Evolutionary conservation across 768 basidiomycete species (phyloP).

Genomic region (Boletellus ananiceps): DNA sequence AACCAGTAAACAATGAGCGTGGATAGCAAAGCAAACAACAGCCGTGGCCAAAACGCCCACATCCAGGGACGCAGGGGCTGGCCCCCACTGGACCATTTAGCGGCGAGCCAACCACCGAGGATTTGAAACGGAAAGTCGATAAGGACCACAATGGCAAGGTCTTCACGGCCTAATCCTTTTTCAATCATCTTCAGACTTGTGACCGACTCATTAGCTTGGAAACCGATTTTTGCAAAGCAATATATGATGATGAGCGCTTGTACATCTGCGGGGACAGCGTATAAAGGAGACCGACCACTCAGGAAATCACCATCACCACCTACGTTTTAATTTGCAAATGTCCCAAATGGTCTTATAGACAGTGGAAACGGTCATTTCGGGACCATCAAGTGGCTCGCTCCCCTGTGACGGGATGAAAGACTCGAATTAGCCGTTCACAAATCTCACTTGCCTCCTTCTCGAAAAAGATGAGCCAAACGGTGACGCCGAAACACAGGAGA

Average conservation of each 20-base stretch:
- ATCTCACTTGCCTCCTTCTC: slow-evolving; percentile 74
- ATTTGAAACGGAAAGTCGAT: slow-evolving; percentile 99
- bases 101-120: slow-evolving; percentile 89
- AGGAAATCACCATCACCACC: slow-evolving; percentile 17
- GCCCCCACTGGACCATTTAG: slow-evolving; percentile 83
- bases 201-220: slow-evolving; percentile 89
- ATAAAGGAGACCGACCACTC: not conserved
- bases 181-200: slow-evolving; percentile 93
- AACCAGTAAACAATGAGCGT: slow-evolving; percentile 81
- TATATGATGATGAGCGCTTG: slow-evolving; percentile 85
- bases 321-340: slow-evolving; percentile 88
- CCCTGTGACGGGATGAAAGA: slow-evolving; percentile 44
- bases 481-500: slow-evolving; percentile 75
- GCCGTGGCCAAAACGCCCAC: slow-evolving; percentile 83
- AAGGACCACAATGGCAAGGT: slow-evolving; percentile 90
- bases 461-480: slow-evolving; percentile 80
- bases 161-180: slow-evolving; percentile 93
- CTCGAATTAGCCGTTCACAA: not conserved
- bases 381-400: slow-evolving; percentile 63
- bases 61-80: slow-evolving; percentile 84
- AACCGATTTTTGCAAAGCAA: slow-evolving; percentile 89
- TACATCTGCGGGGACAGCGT: slow-evolving; percentile 55
- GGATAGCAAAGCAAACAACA: slow-evolving; percentile 66
- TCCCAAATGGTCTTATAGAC: slow-evolving; percentile 95
- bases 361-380: slow-evolving; percentile 83